These are phyloP conservation scores for Mucor circinelloides DNA, from an alignment of 371 early-diverging fungal genomes.

Conservation along the genomic window DNA sequence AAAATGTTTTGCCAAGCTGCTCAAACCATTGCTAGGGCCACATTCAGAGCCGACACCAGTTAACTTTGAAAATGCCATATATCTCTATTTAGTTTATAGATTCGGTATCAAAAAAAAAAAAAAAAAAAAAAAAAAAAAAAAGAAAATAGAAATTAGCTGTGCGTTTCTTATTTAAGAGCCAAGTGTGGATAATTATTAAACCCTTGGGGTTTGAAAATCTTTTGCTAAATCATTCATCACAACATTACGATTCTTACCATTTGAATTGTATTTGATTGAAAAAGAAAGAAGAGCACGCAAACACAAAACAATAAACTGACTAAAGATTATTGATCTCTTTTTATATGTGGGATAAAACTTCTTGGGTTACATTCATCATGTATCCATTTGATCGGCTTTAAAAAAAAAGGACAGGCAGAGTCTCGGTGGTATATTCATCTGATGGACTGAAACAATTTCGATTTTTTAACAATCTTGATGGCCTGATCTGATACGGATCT, in stretches of 20 bases:
- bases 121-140: slow-evolving; percentile 8
- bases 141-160: background rate
- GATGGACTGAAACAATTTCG: background rate
- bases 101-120: background rate
- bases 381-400: background rate
- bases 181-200: background rate
- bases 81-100: background rate
- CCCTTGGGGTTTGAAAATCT: slow-evolving; percentile 1
- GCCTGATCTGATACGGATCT: background rate
- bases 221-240: background rate
- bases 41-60: slow-evolving; percentile 65
- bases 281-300: background rate
- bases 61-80: slow-evolving; percentile 20
- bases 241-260: background rate
- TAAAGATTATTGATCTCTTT: background rate
- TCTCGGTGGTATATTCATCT: background rate
- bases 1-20: slow-evolving; percentile 75
- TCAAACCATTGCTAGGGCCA: slow-evolving; percentile 74
- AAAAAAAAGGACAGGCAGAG: background rate
- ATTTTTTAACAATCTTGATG: background rate
- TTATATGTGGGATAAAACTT: background rate
- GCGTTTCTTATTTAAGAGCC: background rate
- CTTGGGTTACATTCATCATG: background rate
- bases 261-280: background rate
- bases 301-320: background rate